phyloP scores from a whole-genome alignment of 306 rosid genomes.

The Sophora flavescens region DNA sequence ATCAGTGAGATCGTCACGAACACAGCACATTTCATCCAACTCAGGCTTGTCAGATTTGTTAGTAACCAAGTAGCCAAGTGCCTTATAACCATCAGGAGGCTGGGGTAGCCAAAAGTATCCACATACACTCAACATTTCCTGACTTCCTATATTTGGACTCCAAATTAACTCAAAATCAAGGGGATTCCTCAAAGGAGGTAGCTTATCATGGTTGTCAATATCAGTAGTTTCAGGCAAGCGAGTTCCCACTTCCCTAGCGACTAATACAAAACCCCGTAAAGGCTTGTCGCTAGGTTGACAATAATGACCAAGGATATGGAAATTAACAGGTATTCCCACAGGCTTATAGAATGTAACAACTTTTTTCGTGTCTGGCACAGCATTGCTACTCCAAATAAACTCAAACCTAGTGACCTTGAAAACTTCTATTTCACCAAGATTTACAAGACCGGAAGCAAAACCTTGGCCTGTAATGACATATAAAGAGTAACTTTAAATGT shows the following conservation, averaged over 20 bases:
- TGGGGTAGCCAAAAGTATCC: slow-evolving; percentile 82
- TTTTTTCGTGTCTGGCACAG: slow-evolving; percentile 47
- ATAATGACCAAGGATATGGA: slow-evolving; percentile 80
- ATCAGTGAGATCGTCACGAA: slow-evolving; percentile 77
- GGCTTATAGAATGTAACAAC: slow-evolving; percentile 74
- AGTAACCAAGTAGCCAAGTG: slow-evolving; percentile 80
- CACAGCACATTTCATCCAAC: slow-evolving; percentile 79
- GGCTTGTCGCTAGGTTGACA: slow-evolving; percentile 72
- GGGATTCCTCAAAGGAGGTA: slow-evolving; percentile 70
- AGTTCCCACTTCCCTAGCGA: slow-evolving; percentile 61
- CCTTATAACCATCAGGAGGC: slow-evolving; percentile 80
- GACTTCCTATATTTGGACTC: slow-evolving; percentile 60
- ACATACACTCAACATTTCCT: slow-evolving; percentile 50
- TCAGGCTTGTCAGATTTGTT: slow-evolving; percentile 67
- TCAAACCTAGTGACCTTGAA: slow-evolving; percentile 64
- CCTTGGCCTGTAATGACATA: slow-evolving; percentile 66
- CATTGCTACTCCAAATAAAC: slow-evolving; percentile 64
- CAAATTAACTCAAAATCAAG: slow-evolving; percentile 72
- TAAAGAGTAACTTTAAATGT: slow-evolving; percentile 1
- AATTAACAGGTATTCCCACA: slow-evolving; percentile 70
- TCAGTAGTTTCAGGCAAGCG: slow-evolving; percentile 35
- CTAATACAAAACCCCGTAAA: slow-evolving; percentile 74
- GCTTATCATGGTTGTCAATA: slow-evolving; percentile 43
- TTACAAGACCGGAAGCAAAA: slow-evolving; percentile 75
- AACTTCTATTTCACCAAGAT: slow-evolving; percentile 85